Evolutionary conservation across 2,329 filamentous ascomycete genomes (phyloP), one percentile per base, ranked within the genome.

Genomic region (Xylariaceae sp.): DNA sequence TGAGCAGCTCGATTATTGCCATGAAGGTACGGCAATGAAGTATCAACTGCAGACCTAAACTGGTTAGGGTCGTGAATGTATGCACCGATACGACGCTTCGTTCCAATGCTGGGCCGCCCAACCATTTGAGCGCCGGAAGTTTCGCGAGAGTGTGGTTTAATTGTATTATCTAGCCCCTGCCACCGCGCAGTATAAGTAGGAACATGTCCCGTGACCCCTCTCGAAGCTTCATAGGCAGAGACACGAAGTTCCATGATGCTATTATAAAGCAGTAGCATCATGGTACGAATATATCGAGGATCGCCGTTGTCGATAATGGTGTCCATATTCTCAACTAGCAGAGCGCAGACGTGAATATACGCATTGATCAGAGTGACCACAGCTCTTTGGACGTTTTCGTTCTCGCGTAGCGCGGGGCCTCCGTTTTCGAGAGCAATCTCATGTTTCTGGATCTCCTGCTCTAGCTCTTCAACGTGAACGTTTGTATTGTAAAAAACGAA

Each of bases 401-500:
- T 85, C 52, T 84, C 81, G 26, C 77, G 73, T 11, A 73, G 72
- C 2, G 73, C 71, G 40, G 74, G 72, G 42, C 76, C 75, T 7
- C 80, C 79, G 29, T 74, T 73, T 12, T 79, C 78, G 0, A 75
- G 71, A 4, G 75, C 72, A 19, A 71, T 70, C 50, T 85, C 81
- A 55, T 85, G 81, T 57, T 78, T 80, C 64, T 85, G 80, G 26
- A 87, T 82, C 62, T 85, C 82, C 57, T 80, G 78, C 63, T 86
- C 83, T 6, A 86, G 71, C 63, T 86, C 80, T 65, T 85, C 80
- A 2, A 87, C 82, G 57, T 86, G 84, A 1, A 78, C 81, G 56
- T 82, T 84, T 8, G 83, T 85, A 65, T 85, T 85, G 69, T 85
- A 86, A 57, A 86, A 83, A 31, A 86, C 81, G 54, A 84, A 79